phyloP scores from a whole-genome alignment of 2,329 filamentous ascomycete genomes.

The Apiospora saccharicola region DNA sequence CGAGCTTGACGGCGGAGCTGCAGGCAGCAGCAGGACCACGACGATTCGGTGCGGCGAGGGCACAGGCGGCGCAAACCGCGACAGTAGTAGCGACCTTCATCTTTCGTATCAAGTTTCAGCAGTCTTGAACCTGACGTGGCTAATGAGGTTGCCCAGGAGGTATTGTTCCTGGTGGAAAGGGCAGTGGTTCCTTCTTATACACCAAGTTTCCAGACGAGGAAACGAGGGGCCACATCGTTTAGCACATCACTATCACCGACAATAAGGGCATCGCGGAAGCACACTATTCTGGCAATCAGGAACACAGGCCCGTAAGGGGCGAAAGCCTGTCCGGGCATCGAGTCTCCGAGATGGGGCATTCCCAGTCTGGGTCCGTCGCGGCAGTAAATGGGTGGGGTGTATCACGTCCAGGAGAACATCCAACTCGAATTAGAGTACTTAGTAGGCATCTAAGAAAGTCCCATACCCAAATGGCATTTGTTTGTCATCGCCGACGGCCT shows the following conservation, averaged over 20 bases:
- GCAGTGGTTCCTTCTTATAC: conserved; percentile 33
- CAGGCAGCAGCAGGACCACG: conserved; percentile 30
- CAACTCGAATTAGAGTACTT: neutral
- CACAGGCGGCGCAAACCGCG: conserved; percentile 39
- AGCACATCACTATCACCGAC: neutral
- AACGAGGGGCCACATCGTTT: neutral
- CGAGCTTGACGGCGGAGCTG: conserved; percentile 39
- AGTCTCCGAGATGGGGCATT: conserved; percentile 39
- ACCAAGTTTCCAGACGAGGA: neutral
- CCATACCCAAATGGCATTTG: neutral
- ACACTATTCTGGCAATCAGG: conserved; percentile 39
- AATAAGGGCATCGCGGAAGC: conserved; percentile 4
- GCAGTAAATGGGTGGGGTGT: conserved; percentile 11
- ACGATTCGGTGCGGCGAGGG: conserved; percentile 37
- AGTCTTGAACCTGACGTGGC: conserved; percentile 28
- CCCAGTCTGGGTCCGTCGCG: conserved; percentile 34
- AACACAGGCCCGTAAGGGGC: conserved; percentile 42
- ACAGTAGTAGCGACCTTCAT: conserved; percentile 42
- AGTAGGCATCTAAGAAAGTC: neutral
- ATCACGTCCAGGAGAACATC: neutral
- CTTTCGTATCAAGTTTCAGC: conserved; percentile 30
- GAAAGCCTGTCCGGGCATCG: conserved; percentile 39
- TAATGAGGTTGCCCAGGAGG: conserved; percentile 25
- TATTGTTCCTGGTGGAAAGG: neutral
- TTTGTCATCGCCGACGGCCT: neutral